Evolutionary conservation across 306 rosid genomes (phyloP).

Genomic region (Neltuma alba): DNA sequence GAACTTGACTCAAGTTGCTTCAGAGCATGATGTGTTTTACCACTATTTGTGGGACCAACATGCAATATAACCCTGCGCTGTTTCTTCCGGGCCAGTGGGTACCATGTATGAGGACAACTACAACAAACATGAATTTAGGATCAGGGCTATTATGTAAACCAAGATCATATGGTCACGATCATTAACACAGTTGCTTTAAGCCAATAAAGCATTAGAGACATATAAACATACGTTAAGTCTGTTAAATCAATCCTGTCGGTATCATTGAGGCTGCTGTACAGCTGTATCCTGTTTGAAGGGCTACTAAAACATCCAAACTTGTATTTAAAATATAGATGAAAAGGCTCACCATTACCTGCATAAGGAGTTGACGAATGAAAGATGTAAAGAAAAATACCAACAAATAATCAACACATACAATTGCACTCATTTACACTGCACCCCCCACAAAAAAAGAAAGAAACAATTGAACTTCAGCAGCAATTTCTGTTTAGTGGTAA

Average conservation of each 20-base stretch:
- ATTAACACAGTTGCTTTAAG: constrained; percentile 6
- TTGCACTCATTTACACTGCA: background rate
- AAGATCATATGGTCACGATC: constrained; percentile 23
- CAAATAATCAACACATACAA: constrained; percentile 26
- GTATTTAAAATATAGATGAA: constrained; percentile 35
- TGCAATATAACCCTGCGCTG: constrained; percentile 81
- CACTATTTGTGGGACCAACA: constrained; percentile 98
- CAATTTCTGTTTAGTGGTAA: background rate
- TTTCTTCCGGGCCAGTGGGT: constrained; percentile 82
- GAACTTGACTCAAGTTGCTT: constrained; percentile 79
- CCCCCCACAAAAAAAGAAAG: no score
- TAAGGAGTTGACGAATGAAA: background rate
- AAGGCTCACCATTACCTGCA: constrained; percentile 47
- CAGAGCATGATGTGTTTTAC: constrained; percentile 89
- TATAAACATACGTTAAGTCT: constrained; percentile 75
- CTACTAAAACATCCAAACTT: constrained; percentile 41
- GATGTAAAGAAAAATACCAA: background rate
- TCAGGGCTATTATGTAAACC: constrained; percentile 11
- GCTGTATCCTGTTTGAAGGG: constrained; percentile 43
- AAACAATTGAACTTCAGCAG: no score
- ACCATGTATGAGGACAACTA: constrained; percentile 95
- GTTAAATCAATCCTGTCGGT: constrained; percentile 55
- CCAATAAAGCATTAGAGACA: no score
- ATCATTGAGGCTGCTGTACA: constrained; percentile 52
- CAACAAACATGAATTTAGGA: constrained; percentile 33